These are phyloP conservation scores for Phytophthora uliginosa DNA, from an alignment of 352 stramenopile genomes.

Conservation along the genomic window DNA sequence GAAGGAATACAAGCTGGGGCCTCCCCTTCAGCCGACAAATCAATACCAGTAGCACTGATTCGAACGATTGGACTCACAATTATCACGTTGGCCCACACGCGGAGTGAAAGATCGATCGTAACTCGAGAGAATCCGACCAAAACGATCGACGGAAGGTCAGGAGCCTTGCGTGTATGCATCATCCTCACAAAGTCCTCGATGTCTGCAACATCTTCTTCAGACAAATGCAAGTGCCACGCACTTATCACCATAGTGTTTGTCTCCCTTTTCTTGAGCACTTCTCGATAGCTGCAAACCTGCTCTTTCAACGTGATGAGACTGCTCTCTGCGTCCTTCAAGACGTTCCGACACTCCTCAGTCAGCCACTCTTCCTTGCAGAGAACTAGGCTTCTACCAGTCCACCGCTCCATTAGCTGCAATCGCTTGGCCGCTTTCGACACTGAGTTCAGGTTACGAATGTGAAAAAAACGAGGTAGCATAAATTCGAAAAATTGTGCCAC, in stretches of 20 bases:
- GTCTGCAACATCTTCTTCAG: not conserved
- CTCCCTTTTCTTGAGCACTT: not conserved
- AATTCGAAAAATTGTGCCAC: conserved; percentile 1
- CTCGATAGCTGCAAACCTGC: not conserved
- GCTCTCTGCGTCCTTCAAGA: not conserved
- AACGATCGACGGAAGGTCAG: conserved; percentile 2
- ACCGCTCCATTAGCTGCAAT: not conserved
- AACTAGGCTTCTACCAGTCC: not conserved
- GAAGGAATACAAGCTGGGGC: not conserved
- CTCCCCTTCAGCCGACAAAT: conserved; percentile 3
- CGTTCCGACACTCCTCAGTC: not conserved
- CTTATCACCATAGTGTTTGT: not conserved
- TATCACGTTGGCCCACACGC: conserved; percentile 9
- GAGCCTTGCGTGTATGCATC: not conserved
- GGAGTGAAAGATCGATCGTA: not conserved
- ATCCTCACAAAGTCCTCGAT: conserved; percentile 9
- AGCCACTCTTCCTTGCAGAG: conserved; percentile 10
- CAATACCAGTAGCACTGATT: not conserved
- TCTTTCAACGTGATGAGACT: not conserved
- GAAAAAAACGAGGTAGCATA: not conserved
- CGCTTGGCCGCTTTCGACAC: not conserved
- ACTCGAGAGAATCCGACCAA: not conserved
- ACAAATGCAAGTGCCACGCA: conserved; percentile 10
- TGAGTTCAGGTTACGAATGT: not conserved
- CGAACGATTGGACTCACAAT: conserved; percentile 9